phyloP scores from a whole-genome alignment of 768 basidiomycete genomes.

The Naganishia kalamii region DNA sequence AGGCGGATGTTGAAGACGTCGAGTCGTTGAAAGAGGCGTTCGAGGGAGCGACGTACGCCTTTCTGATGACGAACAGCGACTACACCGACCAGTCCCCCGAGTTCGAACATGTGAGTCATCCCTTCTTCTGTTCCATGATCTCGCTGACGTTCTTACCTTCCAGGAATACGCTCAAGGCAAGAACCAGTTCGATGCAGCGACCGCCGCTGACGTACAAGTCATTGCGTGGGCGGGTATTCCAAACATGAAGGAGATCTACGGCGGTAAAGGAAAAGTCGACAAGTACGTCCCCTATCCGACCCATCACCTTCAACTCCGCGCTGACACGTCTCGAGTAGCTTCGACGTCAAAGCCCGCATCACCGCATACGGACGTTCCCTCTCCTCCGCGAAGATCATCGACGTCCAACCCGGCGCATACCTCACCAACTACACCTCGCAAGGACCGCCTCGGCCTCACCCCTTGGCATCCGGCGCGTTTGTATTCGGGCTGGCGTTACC shows the following conservation, averaged over 20 bases:
- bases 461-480: not conserved
- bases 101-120: not conserved
- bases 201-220: slow-evolving; percentile 22
- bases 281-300: not conserved
- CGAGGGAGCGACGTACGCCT: slow-evolving; percentile 11
- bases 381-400: not conserved
- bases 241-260: not conserved
- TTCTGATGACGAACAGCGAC: slow-evolving; percentile 2
- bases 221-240: slow-evolving; percentile 25
- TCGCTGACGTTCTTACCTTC: not conserved
- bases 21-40: slow-evolving; percentile 13
- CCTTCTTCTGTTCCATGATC: not conserved
- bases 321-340: not conserved
- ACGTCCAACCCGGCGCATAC: slow-evolving; percentile 8
- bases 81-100: not conserved
- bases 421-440: not conserved
- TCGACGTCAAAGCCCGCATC: not conserved
- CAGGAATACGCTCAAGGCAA: slow-evolving; percentile 25
- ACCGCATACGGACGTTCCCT: not conserved
- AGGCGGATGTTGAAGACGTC: slow-evolving; percentile 16
- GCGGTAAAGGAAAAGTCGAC: slow-evolving; percentile 3
- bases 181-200: slow-evolving; percentile 24
- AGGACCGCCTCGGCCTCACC: not conserved
- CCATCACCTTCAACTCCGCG: not conserved
- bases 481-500: not conserved